Evolutionary conservation across 139 green algal species (phyloP).

Genomic region (Marvania coccoides): DNA sequence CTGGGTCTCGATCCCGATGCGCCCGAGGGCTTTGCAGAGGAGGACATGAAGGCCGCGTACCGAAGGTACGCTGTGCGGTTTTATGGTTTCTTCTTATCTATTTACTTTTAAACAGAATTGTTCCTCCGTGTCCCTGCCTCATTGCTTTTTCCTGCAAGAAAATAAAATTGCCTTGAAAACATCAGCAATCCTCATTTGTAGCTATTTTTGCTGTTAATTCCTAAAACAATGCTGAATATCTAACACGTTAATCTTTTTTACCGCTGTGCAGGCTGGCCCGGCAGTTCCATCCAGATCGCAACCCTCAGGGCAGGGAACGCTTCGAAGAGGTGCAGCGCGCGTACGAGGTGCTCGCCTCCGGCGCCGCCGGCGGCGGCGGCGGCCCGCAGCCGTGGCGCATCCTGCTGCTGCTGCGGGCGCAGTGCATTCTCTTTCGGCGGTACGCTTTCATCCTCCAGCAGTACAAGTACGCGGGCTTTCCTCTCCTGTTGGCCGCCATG

Average conservation of each 20-base stretch:
- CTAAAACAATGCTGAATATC: too few species aligned
- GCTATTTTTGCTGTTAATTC: too few species aligned
- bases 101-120: background rate
- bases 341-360: conserved; percentile 82
- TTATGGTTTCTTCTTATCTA: background rate
- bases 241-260: too few species aligned
- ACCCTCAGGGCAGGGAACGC: conserved; percentile 70
- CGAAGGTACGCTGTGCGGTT: conserved; percentile 16
- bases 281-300: conserved; percentile 91
- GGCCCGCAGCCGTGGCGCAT: conserved; percentile 75
- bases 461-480: conserved; percentile 94
- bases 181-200: too few species aligned
- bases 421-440: conserved; percentile 78
- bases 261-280: conserved; percentile 27
- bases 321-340: conserved; percentile 80
- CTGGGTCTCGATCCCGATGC: conserved; percentile 45
- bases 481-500: conserved; percentile 68
- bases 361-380: conserved; percentile 33
- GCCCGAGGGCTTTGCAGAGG: conserved; percentile 40
- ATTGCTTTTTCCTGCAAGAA: too few species aligned
- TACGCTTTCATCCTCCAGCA: conserved; percentile 64
- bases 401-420: conserved; percentile 69
- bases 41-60: conserved; percentile 82
- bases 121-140: too few species aligned
- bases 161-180: too few species aligned